Conservation (phyloP, 2,329 filamentous ascomycete species). For the Graphiopsis chlorocephala region DNA sequence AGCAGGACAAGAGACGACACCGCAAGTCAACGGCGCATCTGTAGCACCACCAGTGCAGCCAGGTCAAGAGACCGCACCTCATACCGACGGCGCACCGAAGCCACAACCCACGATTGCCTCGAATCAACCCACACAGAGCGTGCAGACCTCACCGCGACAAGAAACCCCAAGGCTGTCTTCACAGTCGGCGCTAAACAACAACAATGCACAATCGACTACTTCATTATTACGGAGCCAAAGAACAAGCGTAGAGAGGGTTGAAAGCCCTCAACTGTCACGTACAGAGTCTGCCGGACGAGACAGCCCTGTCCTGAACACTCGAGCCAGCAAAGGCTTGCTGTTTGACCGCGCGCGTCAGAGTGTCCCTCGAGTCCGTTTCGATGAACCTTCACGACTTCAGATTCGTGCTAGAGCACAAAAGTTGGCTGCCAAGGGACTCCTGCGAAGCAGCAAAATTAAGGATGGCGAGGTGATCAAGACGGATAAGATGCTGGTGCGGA, state of each 20-base stretch:
- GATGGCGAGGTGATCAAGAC: constrained; percentile 65
- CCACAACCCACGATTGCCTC: neutral
- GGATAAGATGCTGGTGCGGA: constrained; percentile 65
- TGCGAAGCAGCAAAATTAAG: constrained; percentile 37
- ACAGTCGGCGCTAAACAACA: constrained; percentile 10
- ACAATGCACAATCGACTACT: constrained; percentile 5
- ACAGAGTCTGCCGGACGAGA: neutral
- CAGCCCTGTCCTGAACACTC: neutral
- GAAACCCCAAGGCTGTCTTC: constrained; percentile 6
- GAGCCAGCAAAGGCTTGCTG: neutral
- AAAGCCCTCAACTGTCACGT: neutral
- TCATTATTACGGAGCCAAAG: constrained; percentile 26
- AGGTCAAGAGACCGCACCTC: neutral
- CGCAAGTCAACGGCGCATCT: neutral
- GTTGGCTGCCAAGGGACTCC: constrained; percentile 28
- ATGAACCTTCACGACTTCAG: constrained; percentile 30
- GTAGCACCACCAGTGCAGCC: neutral
- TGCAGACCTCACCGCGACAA: neutral
- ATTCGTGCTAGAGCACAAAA: constrained; percentile 31
- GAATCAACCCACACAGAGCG: neutral
- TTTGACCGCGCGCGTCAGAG: constrained; percentile 9
- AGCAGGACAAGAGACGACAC: neutral
- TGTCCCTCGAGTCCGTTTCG: constrained; percentile 27
- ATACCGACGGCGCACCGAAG: neutral
- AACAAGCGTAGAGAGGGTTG: neutral